Percentiles rank a stretch among this genome's conserved stretches.
Conservation (phyloP, 1,139 yeast species). For the Zygotorulaspora mrakii region DNA sequence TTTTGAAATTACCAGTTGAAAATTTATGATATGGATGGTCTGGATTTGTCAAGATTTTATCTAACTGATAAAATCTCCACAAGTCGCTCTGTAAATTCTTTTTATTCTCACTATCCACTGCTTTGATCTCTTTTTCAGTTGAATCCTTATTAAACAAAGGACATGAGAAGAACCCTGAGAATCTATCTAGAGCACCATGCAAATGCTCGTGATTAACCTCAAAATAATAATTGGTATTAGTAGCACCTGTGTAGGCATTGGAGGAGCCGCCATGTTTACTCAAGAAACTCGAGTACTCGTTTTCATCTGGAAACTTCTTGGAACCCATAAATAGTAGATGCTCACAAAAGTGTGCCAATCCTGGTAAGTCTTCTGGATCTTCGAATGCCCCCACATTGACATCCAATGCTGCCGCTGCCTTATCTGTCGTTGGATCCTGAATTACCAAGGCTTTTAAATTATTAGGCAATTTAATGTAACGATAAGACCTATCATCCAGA, state of each 20-base stretch:
- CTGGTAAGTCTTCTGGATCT: constrained; percentile 71
- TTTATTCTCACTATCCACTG: constrained; percentile 94
- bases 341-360: constrained; percentile 95
- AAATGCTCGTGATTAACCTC: constrained; percentile 73
- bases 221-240: constrained; percentile 87
- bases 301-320: constrained; percentile 82
- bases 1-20: constrained; percentile 66
- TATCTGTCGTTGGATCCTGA: constrained; percentile 81
- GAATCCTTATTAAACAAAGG: constrained; percentile 81
- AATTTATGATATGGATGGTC: constrained; percentile 71
- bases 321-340: constrained; percentile 98
- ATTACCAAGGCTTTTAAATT: constrained; percentile 71
- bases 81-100: constrained; percentile 85
- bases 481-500: constrained; percentile 71
- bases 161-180: constrained; percentile 83
- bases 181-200: constrained; percentile 86
- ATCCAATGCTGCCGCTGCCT: constrained; percentile 88
- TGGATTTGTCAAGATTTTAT: constrained; percentile 66
- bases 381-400: constrained; percentile 88
- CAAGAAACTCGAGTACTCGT: constrained; percentile 76
- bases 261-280: constrained; percentile 65
- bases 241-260: constrained; percentile 86
- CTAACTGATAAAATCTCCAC: constrained; percentile 87
- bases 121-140: constrained; percentile 87
- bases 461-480: constrained; percentile 63